Conservation (phyloP, 805 yeast genomes). For the Hanseniaspora guilliermondii region DNA sequence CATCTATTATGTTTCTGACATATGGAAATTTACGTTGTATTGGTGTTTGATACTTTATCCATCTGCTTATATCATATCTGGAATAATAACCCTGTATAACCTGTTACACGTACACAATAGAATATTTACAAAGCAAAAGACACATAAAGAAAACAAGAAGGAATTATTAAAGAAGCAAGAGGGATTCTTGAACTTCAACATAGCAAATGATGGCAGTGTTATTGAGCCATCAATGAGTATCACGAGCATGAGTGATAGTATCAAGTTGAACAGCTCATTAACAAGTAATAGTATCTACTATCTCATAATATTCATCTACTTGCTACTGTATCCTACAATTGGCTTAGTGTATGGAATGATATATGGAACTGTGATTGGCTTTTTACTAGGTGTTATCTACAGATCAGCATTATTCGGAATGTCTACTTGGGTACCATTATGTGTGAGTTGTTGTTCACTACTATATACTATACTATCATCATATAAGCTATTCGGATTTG, state of each 20-base stretch:
- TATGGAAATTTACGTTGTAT: constrained; percentile 69
- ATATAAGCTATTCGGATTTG: constrained; percentile 36
- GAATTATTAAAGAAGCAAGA: constrained; percentile 33
- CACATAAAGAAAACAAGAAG: constrained; percentile 33
- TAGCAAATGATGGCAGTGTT: neutral
- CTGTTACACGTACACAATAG: constrained; percentile 9
- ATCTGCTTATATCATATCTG: constrained; percentile 53
- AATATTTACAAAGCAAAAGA: constrained; percentile 7
- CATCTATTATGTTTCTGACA: constrained; percentile 56
- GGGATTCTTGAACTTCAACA: constrained; percentile 21
- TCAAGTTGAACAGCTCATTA: constrained; percentile 5
- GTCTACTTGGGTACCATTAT: constrained; percentile 92
- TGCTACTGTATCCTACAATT: constrained; percentile 36
- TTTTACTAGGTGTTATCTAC: constrained; percentile 63
- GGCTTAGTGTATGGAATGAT: constrained; percentile 57
- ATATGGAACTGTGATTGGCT: constrained; percentile 66
- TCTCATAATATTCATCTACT: constrained; percentile 1
- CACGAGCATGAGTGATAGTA: neutral
- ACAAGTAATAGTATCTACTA: constrained; percentile 8
- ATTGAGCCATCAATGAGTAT: neutral
- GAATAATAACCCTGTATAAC: constrained; percentile 28
- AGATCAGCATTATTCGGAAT: constrained; percentile 68
- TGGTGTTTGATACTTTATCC: constrained; percentile 69
- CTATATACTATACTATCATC: constrained; percentile 54
- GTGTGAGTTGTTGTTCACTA: constrained; percentile 40